Base-by-base conservation (phyloP, 108 stramenopile species). In the Skeletonema marinoi region DNA sequence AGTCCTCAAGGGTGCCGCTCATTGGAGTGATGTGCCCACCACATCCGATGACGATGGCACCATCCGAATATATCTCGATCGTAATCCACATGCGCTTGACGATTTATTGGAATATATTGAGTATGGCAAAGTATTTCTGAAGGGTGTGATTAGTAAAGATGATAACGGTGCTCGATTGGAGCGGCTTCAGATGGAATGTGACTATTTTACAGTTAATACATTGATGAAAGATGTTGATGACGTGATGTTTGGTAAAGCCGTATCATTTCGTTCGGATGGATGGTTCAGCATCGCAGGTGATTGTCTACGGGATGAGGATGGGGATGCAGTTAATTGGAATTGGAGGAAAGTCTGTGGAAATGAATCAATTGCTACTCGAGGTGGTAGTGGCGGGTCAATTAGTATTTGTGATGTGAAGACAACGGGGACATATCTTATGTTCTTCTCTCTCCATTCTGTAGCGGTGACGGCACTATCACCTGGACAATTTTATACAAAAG, bases 381-480 rank as follows among this genome's bases (percentile, higher is more conserved):
- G 36, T 36, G 36, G 6, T 36, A 60, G 10, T 11, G 14, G 30
- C 29, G n/a, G 14, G 13, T 16, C 59, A 31, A 10, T 60, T 10
- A 13, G 10, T 10, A 11, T 50, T 21, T 50, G 44, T 54, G n/a
- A 42, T 16, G 74, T 75, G 0, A 46, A 70, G 31, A 69, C 66
- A 60, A 75, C 56, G 16, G 74, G 68, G 19, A 70, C 54, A 10
- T 75, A 75, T 35, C 54, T 75, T n/a, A 25, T 68, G 17, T 75
- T 75, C 25, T 75, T 68, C 30, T 70, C 68, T 19, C 68, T 75
- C 11, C 67, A 75, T 38, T 69, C 74, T 16, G 29, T 75, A 31
- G 74, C 74, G 32, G 54, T 14, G 19, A 19, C 32, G 1, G 66
- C 66, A 33, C 31, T 70, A 16, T 9, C 29, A n/a, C 66, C 66